Evolutionary conservation across 306 rosid genomes (phyloP).

Genomic region (Rosa multiflora): DNA sequence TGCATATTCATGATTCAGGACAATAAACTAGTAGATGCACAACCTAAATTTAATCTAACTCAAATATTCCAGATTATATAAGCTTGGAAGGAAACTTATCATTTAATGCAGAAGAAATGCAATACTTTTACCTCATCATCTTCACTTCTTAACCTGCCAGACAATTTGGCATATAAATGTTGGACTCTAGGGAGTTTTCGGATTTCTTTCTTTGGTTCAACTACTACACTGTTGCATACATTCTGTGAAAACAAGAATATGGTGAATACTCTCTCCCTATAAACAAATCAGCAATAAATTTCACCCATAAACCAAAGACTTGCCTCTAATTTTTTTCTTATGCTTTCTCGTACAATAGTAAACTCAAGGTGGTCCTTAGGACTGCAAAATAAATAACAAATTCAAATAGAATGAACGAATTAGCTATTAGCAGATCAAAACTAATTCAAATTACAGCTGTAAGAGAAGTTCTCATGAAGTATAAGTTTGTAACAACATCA

Average conservation of each 20-base stretch:
- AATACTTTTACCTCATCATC: slow-evolving; percentile 78
- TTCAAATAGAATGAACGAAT: slow-evolving; percentile 12
- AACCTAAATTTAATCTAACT: background rate
- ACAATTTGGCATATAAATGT: slow-evolving; percentile 76
- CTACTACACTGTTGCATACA: slow-evolving; percentile 59
- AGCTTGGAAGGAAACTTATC: slow-evolving; percentile 13
- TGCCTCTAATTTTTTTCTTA: slow-evolving; percentile 80
- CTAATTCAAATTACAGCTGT: slow-evolving; percentile 3
- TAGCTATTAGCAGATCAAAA: slow-evolving; percentile 8
- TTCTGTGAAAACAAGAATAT: slow-evolving; percentile 41
- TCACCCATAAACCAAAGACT: slow-evolving; percentile 14
- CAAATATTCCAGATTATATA: background rate
- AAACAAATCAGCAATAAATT: background rate
- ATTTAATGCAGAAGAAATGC: slow-evolving; percentile 8
- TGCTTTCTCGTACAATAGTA: slow-evolving; percentile 82
- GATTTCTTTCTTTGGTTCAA: slow-evolving; percentile 69
- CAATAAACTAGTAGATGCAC: slow-evolving; percentile 13
- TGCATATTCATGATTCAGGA: background rate
- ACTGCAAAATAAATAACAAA: slow-evolving; percentile 41
- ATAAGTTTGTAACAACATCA: background rate
- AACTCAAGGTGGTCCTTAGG: slow-evolving; percentile 90
- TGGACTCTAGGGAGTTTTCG: slow-evolving; percentile 84
- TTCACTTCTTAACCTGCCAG: slow-evolving; percentile 65
- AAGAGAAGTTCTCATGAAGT: background rate
- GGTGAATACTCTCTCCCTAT: background rate